These are phyloP conservation scores for Juglanconis oblonga DNA, from an alignment of 2,329 filamentous ascomycete species.

Conservation along the genomic window DNA sequence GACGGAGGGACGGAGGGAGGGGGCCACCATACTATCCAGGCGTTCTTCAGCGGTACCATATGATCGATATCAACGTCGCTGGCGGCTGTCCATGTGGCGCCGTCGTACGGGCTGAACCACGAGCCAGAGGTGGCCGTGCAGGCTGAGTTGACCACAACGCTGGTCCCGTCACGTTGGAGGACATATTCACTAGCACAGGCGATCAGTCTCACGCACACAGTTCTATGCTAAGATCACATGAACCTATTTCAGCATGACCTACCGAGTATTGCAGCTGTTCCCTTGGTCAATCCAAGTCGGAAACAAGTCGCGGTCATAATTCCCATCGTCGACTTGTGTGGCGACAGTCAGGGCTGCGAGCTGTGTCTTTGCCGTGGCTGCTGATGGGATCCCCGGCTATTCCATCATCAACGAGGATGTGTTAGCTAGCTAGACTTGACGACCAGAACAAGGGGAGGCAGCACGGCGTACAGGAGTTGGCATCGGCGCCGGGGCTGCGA, in stretches of 20 bases:
- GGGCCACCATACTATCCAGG: conserved; percentile 61
- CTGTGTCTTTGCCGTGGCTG: conserved; percentile 52
- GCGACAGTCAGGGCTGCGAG: conserved; percentile 59
- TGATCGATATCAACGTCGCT: conserved; percentile 80
- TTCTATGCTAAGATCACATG: background rate
- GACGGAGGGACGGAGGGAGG: background rate
- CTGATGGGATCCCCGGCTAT: conserved; percentile 60
- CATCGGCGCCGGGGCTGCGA: conserved; percentile 24
- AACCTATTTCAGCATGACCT: conserved; percentile 11
- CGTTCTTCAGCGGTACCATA: conserved; percentile 76
- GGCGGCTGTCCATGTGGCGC: conserved; percentile 64
- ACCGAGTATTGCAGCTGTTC: conserved; percentile 68
- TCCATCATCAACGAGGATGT: conserved; percentile 20
- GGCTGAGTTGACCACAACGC: conserved; percentile 54
- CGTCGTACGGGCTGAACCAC: conserved; percentile 74
- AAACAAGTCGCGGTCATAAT: conserved; percentile 67
- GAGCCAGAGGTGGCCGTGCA: conserved; percentile 64
- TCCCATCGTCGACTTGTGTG: conserved; percentile 48
- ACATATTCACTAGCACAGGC: conserved; percentile 53
- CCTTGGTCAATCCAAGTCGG: conserved; percentile 67
- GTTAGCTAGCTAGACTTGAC: background rate
- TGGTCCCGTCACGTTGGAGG: conserved; percentile 68
- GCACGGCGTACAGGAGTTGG: conserved; percentile 21
- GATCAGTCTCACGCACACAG: background rate
- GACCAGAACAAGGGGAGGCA: background rate